phyloP scores from a whole-genome alignment of 805 yeast species.

The Metschnikowia reukaufii region DNA sequence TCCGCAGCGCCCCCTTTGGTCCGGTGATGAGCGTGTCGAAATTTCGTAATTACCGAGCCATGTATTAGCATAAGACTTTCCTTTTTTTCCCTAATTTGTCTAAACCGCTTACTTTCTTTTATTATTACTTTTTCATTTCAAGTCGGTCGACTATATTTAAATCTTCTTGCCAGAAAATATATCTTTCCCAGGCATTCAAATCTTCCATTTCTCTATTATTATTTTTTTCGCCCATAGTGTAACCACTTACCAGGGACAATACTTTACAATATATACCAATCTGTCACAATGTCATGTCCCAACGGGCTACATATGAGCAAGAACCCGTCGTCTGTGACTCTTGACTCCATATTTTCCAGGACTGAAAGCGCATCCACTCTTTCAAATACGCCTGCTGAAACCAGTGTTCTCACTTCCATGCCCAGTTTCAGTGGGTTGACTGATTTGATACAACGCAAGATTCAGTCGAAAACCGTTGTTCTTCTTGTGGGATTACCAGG shows the following conservation, averaged over 20 bases:
- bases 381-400: conserved; percentile 21
- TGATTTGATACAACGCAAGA: conserved; percentile 16
- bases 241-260: not conserved
- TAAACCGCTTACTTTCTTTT: not conserved
- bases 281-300: not conserved
- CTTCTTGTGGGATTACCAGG: conserved; percentile 45
- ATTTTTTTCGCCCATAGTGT: not conserved
- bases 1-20: conserved; percentile 9
- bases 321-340: conserved; percentile 26
- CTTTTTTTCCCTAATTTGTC: not conserved
- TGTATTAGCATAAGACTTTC: not conserved
- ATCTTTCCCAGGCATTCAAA: not conserved
- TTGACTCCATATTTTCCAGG: conserved; percentile 30
- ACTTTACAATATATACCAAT: not conserved
- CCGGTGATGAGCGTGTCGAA: conserved; percentile 11
- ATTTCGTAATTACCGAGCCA: not conserved
- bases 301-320: conserved; percentile 15
- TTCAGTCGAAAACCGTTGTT: conserved; percentile 24
- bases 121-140: not conserved
- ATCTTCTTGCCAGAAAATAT: not conserved
- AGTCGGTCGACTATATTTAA: not conserved
- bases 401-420: conserved; percentile 11
- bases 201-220: not conserved
- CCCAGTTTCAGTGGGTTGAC: conserved; percentile 16
- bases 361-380: conserved; percentile 18